Evolutionary conservation across 2,329 filamentous ascomycete species (phyloP).

Genomic region (Clonostachys byssicola): DNA sequence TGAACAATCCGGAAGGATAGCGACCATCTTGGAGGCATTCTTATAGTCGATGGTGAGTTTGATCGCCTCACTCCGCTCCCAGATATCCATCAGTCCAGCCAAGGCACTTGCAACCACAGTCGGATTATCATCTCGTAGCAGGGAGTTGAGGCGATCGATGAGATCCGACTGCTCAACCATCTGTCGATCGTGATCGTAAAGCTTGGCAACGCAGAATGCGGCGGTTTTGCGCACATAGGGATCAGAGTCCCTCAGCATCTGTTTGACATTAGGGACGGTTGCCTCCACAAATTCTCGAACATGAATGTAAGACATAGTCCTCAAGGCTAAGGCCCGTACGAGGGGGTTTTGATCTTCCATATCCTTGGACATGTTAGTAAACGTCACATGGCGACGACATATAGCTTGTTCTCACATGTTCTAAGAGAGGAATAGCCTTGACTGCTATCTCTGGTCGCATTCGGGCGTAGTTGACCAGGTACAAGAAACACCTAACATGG

Average conservation of each 20-base stretch:
- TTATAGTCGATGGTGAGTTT: conserved; percentile 97
- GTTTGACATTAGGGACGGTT: conserved; percentile 79
- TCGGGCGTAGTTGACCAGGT: conserved; percentile 93
- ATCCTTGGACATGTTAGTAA: conserved; percentile 52
- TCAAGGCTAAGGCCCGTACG: conserved; percentile 84
- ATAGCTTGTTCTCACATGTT: conserved; percentile 55
- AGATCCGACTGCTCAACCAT: conserved; percentile 88
- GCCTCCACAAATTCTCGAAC: conserved; percentile 94
- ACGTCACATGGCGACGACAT: not conserved
- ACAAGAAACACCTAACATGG: conserved; percentile 84
- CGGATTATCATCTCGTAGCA: conserved; percentile 93
- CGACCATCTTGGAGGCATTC: conserved; percentile 97
- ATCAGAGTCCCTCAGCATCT: conserved; percentile 78
- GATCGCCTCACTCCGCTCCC: conserved; percentile 96
- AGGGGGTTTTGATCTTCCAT: conserved; percentile 92
- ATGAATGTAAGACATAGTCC: conserved; percentile 97
- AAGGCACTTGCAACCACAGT: conserved; percentile 95
- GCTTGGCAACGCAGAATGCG: conserved; percentile 91
- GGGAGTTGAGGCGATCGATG: conserved; percentile 84
- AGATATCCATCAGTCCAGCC: conserved; percentile 92
- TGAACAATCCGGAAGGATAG: conserved; percentile 92
- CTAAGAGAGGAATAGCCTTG: conserved; percentile 83
- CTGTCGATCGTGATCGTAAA: conserved; percentile 92
- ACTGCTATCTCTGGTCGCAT: conserved; percentile 92
- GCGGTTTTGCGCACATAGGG: conserved; percentile 98